phyloP scores from a whole-genome alignment of 768 basidiomycete genomes.

The Phaffia tasmanica region DNA sequence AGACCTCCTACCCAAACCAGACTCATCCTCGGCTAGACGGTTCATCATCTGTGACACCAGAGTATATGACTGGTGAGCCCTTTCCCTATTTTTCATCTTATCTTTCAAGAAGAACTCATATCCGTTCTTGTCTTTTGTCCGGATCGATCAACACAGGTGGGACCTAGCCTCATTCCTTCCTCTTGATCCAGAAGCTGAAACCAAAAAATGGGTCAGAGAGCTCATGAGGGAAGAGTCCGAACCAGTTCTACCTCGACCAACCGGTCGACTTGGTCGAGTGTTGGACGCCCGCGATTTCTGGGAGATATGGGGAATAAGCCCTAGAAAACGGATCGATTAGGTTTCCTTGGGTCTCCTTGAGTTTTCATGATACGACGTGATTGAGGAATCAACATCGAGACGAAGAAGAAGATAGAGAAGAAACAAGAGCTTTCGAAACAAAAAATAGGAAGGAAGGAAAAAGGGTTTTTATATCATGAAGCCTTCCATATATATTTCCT shows the following conservation, averaged over 20 bases:
- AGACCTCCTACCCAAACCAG: constrained; percentile 41
- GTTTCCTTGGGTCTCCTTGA: no score
- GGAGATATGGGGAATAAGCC: constrained; percentile 31
- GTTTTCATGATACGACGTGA: no score
- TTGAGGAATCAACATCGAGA: no score
- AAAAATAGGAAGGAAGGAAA: no score
- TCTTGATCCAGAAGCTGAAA: constrained; percentile 1
- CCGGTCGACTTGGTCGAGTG: constrained; percentile 46
- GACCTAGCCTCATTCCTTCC: constrained; percentile 4
- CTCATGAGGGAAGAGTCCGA: constrained; percentile 48
- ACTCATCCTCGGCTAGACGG: constrained; percentile 1
- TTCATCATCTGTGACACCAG: constrained; percentile 28
- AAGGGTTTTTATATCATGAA: no score
- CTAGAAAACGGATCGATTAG: no score
- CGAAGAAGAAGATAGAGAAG: no score
- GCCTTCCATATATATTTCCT: constrained; percentile 4
- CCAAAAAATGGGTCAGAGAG: constrained; percentile 47
- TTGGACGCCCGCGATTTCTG: constrained; percentile 56
- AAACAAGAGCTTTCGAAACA: no score
- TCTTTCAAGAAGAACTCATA: neutral
- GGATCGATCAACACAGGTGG: neutral
- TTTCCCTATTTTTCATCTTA: constrained; percentile 43
- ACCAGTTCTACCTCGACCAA: constrained; percentile 47
- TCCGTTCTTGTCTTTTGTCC: constrained; percentile 33
- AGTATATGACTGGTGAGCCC: constrained; percentile 58